Evolutionary conservation across 345 rosid species (phyloP).

Genomic region (Corchorus olitorius): DNA sequence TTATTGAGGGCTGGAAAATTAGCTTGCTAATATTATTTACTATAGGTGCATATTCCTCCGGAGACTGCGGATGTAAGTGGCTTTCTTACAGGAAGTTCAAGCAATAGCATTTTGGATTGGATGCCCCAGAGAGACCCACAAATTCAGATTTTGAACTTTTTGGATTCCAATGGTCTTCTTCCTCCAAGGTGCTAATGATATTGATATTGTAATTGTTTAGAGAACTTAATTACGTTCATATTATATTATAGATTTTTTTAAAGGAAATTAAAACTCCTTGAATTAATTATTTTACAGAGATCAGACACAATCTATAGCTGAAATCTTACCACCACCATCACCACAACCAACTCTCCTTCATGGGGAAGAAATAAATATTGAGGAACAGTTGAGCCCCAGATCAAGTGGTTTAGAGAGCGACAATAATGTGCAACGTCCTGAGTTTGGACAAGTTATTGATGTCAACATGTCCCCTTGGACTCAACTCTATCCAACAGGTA

Average conservation of each 20-base stretch:
- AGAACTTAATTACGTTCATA: too few species aligned
- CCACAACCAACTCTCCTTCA: neutral
- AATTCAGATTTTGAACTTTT: conserved; percentile 32
- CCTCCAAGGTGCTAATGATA: conserved; percentile 29
- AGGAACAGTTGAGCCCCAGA: conserved; percentile 1
- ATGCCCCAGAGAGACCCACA: conserved; percentile 34
- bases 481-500: conserved; percentile 11
- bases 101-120: conserved; percentile 31
- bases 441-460: conserved; percentile 11
- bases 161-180: conserved; percentile 39
- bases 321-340: neutral
- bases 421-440: conserved; percentile 7
- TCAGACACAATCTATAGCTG: neutral
- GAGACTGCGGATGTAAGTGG: conserved; percentile 20
- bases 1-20: neutral
- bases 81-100: conserved; percentile 24
- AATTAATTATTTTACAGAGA: neutral
- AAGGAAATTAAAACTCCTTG: too few species aligned
- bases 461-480: conserved; percentile 18
- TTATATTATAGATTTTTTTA: too few species aligned
- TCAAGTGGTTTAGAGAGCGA: conserved; percentile 13
- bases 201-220: neutral
- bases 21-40: neutral
- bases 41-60: conserved; percentile 27
- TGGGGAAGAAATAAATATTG: neutral